These are phyloP conservation scores for Botryotinia globosa DNA, from an alignment of 2,329 filamentous ascomycete genomes.

Conservation along the genomic window DNA sequence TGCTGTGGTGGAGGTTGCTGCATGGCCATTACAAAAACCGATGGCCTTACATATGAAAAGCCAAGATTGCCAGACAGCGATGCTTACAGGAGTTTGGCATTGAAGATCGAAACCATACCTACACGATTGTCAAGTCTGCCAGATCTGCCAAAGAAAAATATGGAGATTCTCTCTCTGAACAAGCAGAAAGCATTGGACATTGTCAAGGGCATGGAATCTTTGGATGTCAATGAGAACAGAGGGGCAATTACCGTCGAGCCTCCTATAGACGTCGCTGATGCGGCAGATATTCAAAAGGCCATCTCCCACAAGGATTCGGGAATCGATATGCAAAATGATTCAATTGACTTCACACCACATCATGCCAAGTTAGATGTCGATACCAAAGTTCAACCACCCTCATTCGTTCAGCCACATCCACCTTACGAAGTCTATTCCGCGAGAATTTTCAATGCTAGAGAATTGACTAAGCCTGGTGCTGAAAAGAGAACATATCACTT, in stretches of 20 bases:
- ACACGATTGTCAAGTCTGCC: constrained; percentile 68
- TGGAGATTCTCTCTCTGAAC: constrained; percentile 63
- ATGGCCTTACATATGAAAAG: constrained; percentile 51
- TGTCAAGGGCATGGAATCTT: background rate
- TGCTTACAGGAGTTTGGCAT: constrained; percentile 74
- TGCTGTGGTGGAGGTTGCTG: constrained; percentile 66
- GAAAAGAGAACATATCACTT: constrained; percentile 98
- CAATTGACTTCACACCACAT: constrained; percentile 38
- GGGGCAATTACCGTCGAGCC: constrained; percentile 16
- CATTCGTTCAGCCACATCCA: constrained; percentile 90
- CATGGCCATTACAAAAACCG: constrained; percentile 47
- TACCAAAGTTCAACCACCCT: constrained; percentile 70
- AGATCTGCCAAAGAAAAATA: constrained; percentile 71
- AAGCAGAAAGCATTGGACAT: constrained; percentile 36
- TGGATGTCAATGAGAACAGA: background rate
- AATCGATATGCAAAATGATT: constrained; percentile 40
- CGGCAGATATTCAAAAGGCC: background rate
- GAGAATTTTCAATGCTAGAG: constrained; percentile 78
- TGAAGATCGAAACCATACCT: constrained; percentile 74
- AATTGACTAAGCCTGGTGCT: constrained; percentile 82
- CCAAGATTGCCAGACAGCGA: constrained; percentile 71
- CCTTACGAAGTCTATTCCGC: constrained; percentile 90
- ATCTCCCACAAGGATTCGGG: constrained; percentile 50
- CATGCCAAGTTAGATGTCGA: constrained; percentile 42
- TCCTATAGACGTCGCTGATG: constrained; percentile 24